A percentile compares a stretch with the other conserved stretches of the same genome.
Conservation (phyloP, 139 green algal genomes). For the Trebouxia sp. region DNA sequence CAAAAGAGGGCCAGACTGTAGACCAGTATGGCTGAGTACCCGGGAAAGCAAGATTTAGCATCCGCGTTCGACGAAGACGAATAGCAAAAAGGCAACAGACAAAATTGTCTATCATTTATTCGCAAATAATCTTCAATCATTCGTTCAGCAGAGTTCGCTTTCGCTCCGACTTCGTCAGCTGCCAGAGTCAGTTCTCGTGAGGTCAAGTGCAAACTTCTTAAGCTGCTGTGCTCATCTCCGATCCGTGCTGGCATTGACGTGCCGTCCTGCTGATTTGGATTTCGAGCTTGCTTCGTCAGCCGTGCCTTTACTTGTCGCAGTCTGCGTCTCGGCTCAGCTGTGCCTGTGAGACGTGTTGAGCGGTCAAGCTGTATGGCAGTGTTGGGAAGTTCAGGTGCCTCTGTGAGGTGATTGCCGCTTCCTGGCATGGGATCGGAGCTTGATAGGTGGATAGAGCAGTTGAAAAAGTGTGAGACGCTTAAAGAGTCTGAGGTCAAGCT, state of each 20-base stretch:
- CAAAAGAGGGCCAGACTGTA: slow-evolving; percentile 13
- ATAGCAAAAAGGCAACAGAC: too few species aligned
- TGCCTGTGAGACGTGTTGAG: too few species aligned
- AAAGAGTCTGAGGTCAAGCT: slow-evolving; percentile 92
- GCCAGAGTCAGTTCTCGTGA: too few species aligned
- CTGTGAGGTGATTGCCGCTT: not conserved
- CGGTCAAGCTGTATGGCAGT: slow-evolving; percentile 4
- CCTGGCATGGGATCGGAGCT: slow-evolving; percentile 57
- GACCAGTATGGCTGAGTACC: slow-evolving; percentile 9
- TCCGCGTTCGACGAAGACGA: not conserved
- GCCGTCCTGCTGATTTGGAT: too few species aligned
- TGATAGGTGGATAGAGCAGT: slow-evolving; percentile 93
- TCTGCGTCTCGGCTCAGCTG: too few species aligned
- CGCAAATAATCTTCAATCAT: too few species aligned
- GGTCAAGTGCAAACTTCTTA: too few species aligned
- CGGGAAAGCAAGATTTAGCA: not conserved
- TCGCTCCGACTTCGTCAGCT: too few species aligned
- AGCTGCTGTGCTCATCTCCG: too few species aligned
- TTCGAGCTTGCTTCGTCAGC: too few species aligned
- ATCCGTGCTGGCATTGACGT: too few species aligned
- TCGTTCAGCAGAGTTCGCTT: not conserved
- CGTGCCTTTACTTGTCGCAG: too few species aligned
- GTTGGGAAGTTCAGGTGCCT: not conserved
- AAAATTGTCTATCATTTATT: slow-evolving; percentile 12
- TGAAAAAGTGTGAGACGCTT: slow-evolving; percentile 92